Base-by-base conservation (phyloP, 2,329 filamentous ascomycete species). In the Penicillium sp. region DNA sequence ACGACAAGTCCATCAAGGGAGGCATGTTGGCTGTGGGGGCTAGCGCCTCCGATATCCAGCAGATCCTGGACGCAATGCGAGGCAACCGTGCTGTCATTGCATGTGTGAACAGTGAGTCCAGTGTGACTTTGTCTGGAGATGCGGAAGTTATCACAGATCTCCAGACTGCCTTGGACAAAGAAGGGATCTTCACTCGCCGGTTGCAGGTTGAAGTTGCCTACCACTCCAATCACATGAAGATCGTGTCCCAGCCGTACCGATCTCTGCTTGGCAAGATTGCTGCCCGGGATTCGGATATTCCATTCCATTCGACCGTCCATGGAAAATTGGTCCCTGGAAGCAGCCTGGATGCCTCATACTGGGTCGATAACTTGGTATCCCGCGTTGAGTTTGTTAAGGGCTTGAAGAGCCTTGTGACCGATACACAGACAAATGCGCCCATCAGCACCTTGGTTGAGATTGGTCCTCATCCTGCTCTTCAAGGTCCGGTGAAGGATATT, bases 171-270 rank as follows among this genome's bases (percentile, higher is more conserved):
- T 30, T 61, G 13, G 47, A 55, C 12, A 56, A 55, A 27, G 54
- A 55, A 25, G 54, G 57, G 2, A 53, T 64, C 14, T 64, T 69
- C 41, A 62, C 61, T 3, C 59, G 66, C 3, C 46, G 48, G 28
- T 51, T 69, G 8, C 58, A 56, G 34, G 60, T 64, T 6, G 58
- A 63, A 1, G 59, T 55, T 9, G 65, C 65, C 3, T 68, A 68
- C 36, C 65, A 68, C 40, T 68, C 65, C 3, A 53, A 52, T 4
- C 63, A 67, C 22, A 66, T 68, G 64, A 38, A 58, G 12, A 35
- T 30, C 4, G 55, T 64, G 0, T 50, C 62, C 0, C 34, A 49
- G 7, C 51, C 56, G 6, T 61, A 61, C 18, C 43, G 38, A 4
- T 50, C 46, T 9, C 41, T 60, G 9, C 51, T 61, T 14, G 57